Base-by-base conservation (phyloP, 23 red algal genomes). In the Gracilaria domingensis region DNA sequence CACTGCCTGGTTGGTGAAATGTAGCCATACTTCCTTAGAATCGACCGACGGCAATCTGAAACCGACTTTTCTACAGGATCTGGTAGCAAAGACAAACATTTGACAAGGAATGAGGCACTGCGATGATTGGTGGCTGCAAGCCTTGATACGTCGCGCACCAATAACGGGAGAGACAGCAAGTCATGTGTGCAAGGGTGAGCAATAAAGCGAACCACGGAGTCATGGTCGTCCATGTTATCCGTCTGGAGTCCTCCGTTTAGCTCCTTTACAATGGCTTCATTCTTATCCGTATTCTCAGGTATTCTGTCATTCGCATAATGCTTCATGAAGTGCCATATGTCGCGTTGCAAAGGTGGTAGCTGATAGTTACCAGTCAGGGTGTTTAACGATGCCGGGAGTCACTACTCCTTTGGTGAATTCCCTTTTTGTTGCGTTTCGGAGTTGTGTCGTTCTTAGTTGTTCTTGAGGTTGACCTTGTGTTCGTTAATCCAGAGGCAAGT, bases 281-380 rank as follows among this genome's bases (percentile, higher is more conserved):
- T n/a, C n/a, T n/a, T 81, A 8, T 36, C 54, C 6, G 54, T 59
- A 21, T 33, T 54, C 11, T 64, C 78, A 8, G 78, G 70, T 47
- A 75, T 48, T 75, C 40, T 75, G 26, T 45, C 38, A 37, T 65
- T 64, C 40, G 75, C 53, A 29, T 79, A 79, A 3, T 90, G 53
- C 34, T 90, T 90, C 35, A 90, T 24, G 38, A 69, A 90, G 25
- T 80, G 54, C 86, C 86, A 90, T 50, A 90, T 80, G 26, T 90
- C 86, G 32, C 73, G 86, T 33, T 90, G 86, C 53, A 90, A 65
- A 20, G 86, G 59, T 14, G 72, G 86, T 16, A 25, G 3, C 9
- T 34, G 70, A 66, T 4, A 26, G 38, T 17, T 32, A 18, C 26
- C 26, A 42, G 44, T 75, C 70, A 75, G 36, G 26, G 2, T 47